Percentiles rank a stretch among this genome's conserved stretches.
Evolutionary conservation across 495 filamentous ascomycete genomes (phyloP).

Genomic region (Penicillium longicatenatum): DNA sequence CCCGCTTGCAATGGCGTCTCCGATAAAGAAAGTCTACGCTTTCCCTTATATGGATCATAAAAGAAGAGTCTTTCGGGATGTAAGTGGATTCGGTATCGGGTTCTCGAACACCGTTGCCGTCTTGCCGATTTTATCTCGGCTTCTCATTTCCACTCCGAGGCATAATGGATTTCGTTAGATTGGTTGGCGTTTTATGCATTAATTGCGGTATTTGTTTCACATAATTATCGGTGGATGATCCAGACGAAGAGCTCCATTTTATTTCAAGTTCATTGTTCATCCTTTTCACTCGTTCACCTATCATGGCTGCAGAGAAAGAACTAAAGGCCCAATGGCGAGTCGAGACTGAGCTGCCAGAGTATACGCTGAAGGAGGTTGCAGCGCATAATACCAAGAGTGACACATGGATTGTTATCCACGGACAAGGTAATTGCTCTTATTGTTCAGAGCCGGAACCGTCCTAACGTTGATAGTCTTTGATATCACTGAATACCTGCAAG

Average conservation of each 20-base stretch:
- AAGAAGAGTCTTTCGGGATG: slow-evolving; percentile 9
- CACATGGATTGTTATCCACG: slow-evolving; percentile 54
- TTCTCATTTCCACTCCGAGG: neutral
- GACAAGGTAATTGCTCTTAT: slow-evolving; percentile 42
- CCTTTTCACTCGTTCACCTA: neutral
- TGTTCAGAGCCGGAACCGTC: neutral
- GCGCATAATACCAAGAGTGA: slow-evolving; percentile 49
- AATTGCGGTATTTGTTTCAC: neutral
- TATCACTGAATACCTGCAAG: slow-evolving; percentile 50
- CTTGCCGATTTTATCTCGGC: neutral
- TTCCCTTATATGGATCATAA: neutral
- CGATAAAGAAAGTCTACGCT: neutral
- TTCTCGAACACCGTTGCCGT: neutral
- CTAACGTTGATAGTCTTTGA: slow-evolving; percentile 46
- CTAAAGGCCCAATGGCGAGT: slow-evolving; percentile 9
- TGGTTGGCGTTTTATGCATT: neutral
- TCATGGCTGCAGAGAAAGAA: slow-evolving; percentile 12
- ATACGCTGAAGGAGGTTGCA: slow-evolving; percentile 44
- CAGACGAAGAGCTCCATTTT: neutral
- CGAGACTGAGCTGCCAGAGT: slow-evolving; percentile 26
- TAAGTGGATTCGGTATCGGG: slow-evolving; percentile 12
- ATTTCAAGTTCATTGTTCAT: neutral
- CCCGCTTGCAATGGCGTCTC: neutral
- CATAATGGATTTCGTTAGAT: neutral
- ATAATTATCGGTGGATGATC: neutral